A percentile compares a stretch with the other conserved stretches of the same genome.
These are phyloP conservation scores for Termitomyces sp. DNA, from an alignment of 768 basidiomycete genomes.

Conservation along the genomic window DNA sequence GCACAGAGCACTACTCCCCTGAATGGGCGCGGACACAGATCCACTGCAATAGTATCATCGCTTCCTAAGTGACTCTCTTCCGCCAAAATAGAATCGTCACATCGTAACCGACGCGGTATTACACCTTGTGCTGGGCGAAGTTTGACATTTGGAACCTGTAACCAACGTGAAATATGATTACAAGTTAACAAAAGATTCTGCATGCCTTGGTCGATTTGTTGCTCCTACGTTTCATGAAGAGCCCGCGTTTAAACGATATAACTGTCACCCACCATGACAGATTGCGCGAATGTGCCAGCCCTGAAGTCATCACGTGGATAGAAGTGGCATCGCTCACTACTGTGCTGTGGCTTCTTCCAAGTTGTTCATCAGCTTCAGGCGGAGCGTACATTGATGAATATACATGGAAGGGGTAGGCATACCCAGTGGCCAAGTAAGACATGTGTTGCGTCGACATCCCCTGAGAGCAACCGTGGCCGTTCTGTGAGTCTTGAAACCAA, in stretches of 20 bases:
- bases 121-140: conserved; percentile 60
- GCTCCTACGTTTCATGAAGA: conserved; percentile 44
- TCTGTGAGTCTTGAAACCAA: no score
- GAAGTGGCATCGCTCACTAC: no score
- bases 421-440: no score
- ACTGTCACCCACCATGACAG: no score
- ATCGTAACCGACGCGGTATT: conserved; percentile 24
- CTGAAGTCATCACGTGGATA: conserved; percentile 16
- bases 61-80: conserved; percentile 49
- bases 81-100: conserved; percentile 34
- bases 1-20: conserved; percentile 65
- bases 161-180: not conserved
- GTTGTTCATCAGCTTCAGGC: no score
- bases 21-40: conserved; percentile 65
- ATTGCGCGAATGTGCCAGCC: conserved; percentile 19
- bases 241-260: not conserved
- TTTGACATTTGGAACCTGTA: conserved; percentile 79
- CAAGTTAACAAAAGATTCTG: not conserved
- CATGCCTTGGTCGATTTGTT: conserved; percentile 69
- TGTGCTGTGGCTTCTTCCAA: no score
- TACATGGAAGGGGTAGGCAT: no score
- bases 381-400: no score
- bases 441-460: no score
- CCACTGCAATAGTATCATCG: conserved; percentile 41
- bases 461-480: no score